Evolutionary conservation across 352 stramenopile species (phyloP).

Genomic region (Aphanomyces cochlioides): DNA sequence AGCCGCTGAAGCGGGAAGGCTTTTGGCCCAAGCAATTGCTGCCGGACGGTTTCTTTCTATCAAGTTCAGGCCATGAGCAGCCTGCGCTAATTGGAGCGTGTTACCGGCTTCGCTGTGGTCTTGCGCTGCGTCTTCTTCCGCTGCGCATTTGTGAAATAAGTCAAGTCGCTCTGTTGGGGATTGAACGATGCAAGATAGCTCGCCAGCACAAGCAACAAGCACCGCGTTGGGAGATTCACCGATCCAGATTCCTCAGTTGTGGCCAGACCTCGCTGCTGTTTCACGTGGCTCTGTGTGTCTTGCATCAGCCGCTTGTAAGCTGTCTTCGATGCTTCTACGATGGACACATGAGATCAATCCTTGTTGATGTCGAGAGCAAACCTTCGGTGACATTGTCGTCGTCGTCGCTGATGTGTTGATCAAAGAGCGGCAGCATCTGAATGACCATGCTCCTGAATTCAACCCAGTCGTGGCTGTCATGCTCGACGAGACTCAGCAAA

Average conservation of each 20-base stretch:
- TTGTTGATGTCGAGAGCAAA: too few species aligned
- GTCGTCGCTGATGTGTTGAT: conserved; percentile 30
- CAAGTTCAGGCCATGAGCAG: background rate
- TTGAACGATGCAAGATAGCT: conserved; percentile 78
- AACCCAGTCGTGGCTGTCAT: conserved; percentile 58
- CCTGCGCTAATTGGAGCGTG: too few species aligned
- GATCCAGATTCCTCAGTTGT: background rate
- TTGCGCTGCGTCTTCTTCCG: conserved; percentile 37
- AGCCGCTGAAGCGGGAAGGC: conserved; percentile 72
- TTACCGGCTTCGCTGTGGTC: conserved; percentile 33
- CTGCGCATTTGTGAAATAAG: conserved; percentile 65
- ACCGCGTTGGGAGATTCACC: conserved; percentile 34
- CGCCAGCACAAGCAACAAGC: conserved; percentile 65
- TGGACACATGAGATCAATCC: background rate
- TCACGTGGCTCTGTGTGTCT: conserved; percentile 14
- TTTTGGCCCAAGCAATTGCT: conserved; percentile 62
- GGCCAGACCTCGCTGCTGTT: background rate
- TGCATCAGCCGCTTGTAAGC: conserved; percentile 25
- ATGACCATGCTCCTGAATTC: conserved; percentile 55
- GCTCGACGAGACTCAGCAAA: conserved; percentile 44
- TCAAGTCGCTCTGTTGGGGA: conserved; percentile 62
- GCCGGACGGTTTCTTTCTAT: conserved; percentile 32
- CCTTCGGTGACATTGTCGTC: too few species aligned
- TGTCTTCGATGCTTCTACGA: conserved; percentile 18
- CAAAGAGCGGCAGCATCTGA: conserved; percentile 53